Percentiles rank a stretch among this genome's conserved stretches.
Evolutionary conservation across 352 stramenopile species (phyloP).

Genomic region (Globisporangium heterothallicum): DNA sequence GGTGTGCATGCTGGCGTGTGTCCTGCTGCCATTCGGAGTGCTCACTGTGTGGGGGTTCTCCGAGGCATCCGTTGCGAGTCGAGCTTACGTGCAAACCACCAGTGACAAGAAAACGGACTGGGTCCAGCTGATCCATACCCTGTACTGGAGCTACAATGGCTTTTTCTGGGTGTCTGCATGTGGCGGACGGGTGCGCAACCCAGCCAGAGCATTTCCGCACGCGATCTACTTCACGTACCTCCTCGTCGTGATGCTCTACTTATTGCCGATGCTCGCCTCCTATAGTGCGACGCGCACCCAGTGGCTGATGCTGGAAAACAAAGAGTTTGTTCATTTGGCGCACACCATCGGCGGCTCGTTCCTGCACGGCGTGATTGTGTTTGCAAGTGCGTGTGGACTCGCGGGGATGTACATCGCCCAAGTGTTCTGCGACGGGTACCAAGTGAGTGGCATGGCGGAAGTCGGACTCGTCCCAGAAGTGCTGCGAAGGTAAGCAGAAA

Average conservation of each 20-base stretch:
- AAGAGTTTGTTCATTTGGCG: constrained; percentile 64
- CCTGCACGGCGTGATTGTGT: constrained; percentile 74
- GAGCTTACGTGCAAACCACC: constrained; percentile 4
- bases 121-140: constrained; percentile 82
- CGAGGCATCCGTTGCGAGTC: constrained; percentile 8
- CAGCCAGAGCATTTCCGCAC: constrained; percentile 22
- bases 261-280: constrained; percentile 77
- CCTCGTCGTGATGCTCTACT: constrained; percentile 55
- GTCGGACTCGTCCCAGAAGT: constrained; percentile 61
- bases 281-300: constrained; percentile 37
- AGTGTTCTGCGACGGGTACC: constrained; percentile 81
- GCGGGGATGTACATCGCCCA: constrained; percentile 86
- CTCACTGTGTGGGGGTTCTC: constrained; percentile 28
- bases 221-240: constrained; percentile 75
- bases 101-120: constrained; percentile 40
- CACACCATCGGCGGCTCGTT: constrained; percentile 63
- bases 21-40: constrained; percentile 62
- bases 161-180: constrained; percentile 84
- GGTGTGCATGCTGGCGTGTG: constrained; percentile 13
- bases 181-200: constrained; percentile 80
- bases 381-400: constrained; percentile 64
- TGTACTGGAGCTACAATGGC: constrained; percentile 94
- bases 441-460: constrained; percentile 65
- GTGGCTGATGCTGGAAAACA: constrained; percentile 69
- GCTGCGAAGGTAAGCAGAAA: constrained; percentile 25